phyloP scores from a whole-genome alignment of 768 basidiomycete species.

The Pisolithus sp. region DNA sequence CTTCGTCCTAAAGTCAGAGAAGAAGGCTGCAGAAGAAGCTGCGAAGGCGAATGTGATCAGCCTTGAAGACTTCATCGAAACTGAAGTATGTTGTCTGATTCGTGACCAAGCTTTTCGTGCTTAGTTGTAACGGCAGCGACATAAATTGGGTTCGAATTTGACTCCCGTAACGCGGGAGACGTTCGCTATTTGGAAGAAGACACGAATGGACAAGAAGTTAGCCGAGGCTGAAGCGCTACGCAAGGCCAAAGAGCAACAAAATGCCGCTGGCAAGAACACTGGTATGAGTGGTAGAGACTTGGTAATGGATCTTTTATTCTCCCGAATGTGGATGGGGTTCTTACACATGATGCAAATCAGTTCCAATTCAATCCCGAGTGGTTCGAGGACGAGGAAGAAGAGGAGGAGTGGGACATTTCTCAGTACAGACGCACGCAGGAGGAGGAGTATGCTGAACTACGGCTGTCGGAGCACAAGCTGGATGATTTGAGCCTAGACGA shows the following conservation, averaged over 20 bases:
- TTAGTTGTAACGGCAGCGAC: slow-evolving; percentile 51
- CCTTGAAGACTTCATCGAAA: slow-evolving; percentile 94
- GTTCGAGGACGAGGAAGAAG: slow-evolving; percentile 71
- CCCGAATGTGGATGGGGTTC: slow-evolving; percentile 1
- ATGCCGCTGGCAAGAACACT: slow-evolving; percentile 78
- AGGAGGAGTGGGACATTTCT: slow-evolving; percentile 51
- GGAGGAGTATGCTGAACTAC: slow-evolving; percentile 22
- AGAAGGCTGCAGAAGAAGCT: slow-evolving; percentile 85
- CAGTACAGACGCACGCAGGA: slow-evolving; percentile 46
- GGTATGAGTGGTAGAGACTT: slow-evolving; percentile 97
- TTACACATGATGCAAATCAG: slow-evolving; percentile 29
- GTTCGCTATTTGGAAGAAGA: slow-evolving; percentile 95
- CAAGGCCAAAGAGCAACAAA: slow-evolving; percentile 77
- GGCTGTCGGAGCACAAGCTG: slow-evolving; percentile 14
- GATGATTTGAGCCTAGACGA: slow-evolving; percentile 16
- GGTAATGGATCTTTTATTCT: slow-evolving; percentile 39
- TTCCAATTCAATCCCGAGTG: slow-evolving; percentile 96
- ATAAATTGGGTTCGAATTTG: slow-evolving; percentile 84
- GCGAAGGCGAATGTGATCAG: slow-evolving; percentile 86
- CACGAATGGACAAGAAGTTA: slow-evolving; percentile 88
- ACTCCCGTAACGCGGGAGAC: slow-evolving; percentile 91
- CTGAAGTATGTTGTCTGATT: slow-evolving; percentile 61
- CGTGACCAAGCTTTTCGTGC: neutral
- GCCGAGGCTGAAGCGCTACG: slow-evolving; percentile 78
- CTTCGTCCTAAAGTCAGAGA: slow-evolving; percentile 91